Base-by-base conservation (phyloP, 306 rosid genomes). In the Dalbergia cultrata region DNA sequence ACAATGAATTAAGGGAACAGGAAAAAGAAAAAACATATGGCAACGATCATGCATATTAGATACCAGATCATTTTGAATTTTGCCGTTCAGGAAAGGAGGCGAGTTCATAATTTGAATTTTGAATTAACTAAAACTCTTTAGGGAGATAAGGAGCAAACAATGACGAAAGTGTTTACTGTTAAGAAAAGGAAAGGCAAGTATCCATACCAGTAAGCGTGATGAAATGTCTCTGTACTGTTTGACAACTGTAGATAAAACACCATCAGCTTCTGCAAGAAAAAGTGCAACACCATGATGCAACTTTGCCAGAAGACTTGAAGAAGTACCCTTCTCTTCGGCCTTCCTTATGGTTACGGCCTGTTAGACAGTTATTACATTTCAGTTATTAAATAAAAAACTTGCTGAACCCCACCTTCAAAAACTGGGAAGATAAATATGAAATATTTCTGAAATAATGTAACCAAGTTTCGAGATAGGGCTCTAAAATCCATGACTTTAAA, bases 311-410 rank as follows among this genome's bases (percentile, higher is more conserved):
- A 93, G 97, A 83, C 93, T 81, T 10, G 83, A 16, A 39, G 86
- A 88, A 64, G 80, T 86, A 17, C 90, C 93, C 75, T 88, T 93
- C 82, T 84, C 93, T 86, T 91, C 94, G 19, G 97, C 97, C 86
- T 81, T 89, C 88, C 84, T 91, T 62, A 78, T 76, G 31, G 97
- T 84, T 56, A 90, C 97, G 9, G 93, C 97, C 97, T 91, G 63
- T 72, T 26, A 74, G 47, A 82, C 17, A 79, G 70, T 58, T 56
- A 79, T 70, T 12, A 77, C 33, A 74, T 12, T 71, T 70, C 72
- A 68, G 50, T 63, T 22, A 66, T 53, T n/a, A 39, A 47, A 49
- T 49, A 13, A 3, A 14, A 49, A 49, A 7, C 49, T 7, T 37
- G 8, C 41, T 37, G 41, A 44, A 44, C 4, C 9, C 9, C 12